Conservation (phyloP, 495 filamentous ascomycete species). For the Neurospora cerealis region DNA sequence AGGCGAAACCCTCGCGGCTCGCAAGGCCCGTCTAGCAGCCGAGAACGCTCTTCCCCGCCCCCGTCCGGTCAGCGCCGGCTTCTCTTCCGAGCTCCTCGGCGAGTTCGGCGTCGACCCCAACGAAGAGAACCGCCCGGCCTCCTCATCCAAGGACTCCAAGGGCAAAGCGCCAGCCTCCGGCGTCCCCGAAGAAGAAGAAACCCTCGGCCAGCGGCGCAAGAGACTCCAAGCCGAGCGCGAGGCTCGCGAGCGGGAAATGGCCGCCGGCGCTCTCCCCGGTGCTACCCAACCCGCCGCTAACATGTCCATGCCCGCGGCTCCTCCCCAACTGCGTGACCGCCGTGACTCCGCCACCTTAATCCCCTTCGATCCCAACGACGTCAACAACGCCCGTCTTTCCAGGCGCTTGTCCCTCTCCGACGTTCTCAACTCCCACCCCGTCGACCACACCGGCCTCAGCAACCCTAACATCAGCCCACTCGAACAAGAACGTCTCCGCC, state of each 20-base stretch:
- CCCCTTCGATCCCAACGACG: slow-evolving; percentile 1
- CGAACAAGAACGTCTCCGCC: slow-evolving; percentile 23
- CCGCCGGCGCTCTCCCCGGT: slow-evolving; percentile 7
- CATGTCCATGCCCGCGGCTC: neutral
- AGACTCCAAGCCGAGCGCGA: slow-evolving; percentile 68
- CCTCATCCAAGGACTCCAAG: neutral
- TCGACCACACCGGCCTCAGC: slow-evolving; percentile 25
- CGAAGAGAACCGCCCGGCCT: slow-evolving; percentile 10
- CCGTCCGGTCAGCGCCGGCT: slow-evolving; percentile 59
- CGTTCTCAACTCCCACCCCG: slow-evolving; percentile 43
- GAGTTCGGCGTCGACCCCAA: slow-evolving; percentile 48
- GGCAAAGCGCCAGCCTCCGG: slow-evolving; percentile 10
- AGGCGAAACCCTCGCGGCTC: slow-evolving; percentile 70
- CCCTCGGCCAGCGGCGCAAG: slow-evolving; percentile 73
- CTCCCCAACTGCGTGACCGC: slow-evolving; percentile 7
- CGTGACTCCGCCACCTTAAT: slow-evolving; percentile 15
- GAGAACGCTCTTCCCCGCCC: slow-evolving; percentile 38
- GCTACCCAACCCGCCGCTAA: neutral
- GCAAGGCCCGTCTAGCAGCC: slow-evolving; percentile 57
- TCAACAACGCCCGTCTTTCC: slow-evolving; percentile 3
- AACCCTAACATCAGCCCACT: slow-evolving; percentile 18
- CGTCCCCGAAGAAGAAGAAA: slow-evolving; percentile 62
- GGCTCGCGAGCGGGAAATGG: slow-evolving; percentile 39
- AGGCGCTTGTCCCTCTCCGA: slow-evolving; percentile 58
- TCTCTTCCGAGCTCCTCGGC: slow-evolving; percentile 68